Conservation (phyloP, 2,329 filamentous ascomycete genomes). For the Alternaria sp. region DNA sequence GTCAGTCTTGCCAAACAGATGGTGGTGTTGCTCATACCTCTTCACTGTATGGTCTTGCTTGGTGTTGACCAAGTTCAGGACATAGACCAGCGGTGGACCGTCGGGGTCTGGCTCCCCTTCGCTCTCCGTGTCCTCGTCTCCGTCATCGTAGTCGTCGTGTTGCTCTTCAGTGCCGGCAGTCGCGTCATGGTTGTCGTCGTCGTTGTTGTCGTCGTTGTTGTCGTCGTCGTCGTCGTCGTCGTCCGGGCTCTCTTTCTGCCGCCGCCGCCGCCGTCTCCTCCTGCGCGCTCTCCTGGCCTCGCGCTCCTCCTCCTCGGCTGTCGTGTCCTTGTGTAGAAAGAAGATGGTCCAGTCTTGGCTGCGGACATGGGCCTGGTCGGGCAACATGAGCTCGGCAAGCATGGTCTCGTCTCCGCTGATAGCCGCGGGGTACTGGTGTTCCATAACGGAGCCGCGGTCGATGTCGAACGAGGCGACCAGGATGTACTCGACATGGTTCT, state of each 20-base stretch:
- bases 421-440: conserved; percentile 93
- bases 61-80: conserved; percentile 96
- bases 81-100: conserved; percentile 93
- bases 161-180: conserved; percentile 43
- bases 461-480: conserved; percentile 97
- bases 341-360: conserved; percentile 99
- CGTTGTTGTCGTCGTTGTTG: conserved; percentile 57
- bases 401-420: conserved; percentile 98
- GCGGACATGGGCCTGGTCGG: conserved; percentile 92
- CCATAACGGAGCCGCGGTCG: conserved; percentile 95
- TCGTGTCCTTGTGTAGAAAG: conserved; percentile 95
- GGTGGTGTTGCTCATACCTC: conserved; percentile 54
- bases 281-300: conserved; percentile 67
- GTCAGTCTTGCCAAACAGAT: conserved; percentile 21
- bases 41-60: conserved; percentile 94
- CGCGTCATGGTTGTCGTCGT: conserved; percentile 52
- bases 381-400: conserved; percentile 97
- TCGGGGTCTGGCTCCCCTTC: conserved; percentile 68
- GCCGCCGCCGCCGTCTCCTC: conserved; percentile 57
- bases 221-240: conserved; percentile 57
- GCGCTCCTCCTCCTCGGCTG: conserved; percentile 75
- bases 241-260: conserved; percentile 53
- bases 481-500: conserved; percentile 99
- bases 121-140: conserved; percentile 61
- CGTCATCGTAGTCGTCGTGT: conserved; percentile 53